phyloP scores from a whole-genome alignment of 441 rosid genomes.

The Erodium texanum region DNA sequence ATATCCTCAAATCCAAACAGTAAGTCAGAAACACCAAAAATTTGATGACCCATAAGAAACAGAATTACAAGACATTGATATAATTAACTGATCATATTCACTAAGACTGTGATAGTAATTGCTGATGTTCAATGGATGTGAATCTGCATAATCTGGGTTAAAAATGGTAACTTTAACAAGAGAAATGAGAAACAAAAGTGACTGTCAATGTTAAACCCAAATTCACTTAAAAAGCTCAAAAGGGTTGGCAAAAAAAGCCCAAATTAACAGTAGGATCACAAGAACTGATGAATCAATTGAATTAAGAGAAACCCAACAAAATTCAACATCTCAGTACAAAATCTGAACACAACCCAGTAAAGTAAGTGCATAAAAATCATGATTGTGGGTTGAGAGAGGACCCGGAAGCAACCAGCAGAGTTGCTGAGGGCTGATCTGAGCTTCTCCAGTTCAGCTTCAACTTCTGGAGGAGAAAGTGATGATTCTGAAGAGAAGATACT shows the following conservation, averaged over 20 bases:
- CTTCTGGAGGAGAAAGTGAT: background rate
- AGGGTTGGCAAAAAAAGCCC: no score
- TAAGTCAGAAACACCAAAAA: no score
- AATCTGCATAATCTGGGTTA: background rate
- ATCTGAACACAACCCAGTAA: background rate
- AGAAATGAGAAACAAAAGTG: no score
- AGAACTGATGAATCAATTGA: background rate
- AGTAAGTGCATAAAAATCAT: background rate
- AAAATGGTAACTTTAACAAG: background rate
- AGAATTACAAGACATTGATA: no score
- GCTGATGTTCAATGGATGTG: background rate
- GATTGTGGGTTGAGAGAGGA: background rate
- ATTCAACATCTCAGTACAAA: background rate
- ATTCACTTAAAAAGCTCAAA: no score
- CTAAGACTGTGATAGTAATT: background rate
- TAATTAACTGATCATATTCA: background rate
- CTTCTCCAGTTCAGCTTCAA: constrained; percentile 18
- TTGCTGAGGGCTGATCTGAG: constrained; percentile 23
- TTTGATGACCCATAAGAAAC: no score
- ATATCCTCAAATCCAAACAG: no score
- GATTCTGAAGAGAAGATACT: constrained; percentile 17
- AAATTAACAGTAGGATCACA: no score
- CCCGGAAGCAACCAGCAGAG: constrained; percentile 35
- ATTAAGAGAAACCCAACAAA: background rate
- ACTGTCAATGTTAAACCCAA: no score